Evolutionary conservation across 2,329 filamentous ascomycete species (phyloP).

Genomic region (Exophiala bonariae): DNA sequence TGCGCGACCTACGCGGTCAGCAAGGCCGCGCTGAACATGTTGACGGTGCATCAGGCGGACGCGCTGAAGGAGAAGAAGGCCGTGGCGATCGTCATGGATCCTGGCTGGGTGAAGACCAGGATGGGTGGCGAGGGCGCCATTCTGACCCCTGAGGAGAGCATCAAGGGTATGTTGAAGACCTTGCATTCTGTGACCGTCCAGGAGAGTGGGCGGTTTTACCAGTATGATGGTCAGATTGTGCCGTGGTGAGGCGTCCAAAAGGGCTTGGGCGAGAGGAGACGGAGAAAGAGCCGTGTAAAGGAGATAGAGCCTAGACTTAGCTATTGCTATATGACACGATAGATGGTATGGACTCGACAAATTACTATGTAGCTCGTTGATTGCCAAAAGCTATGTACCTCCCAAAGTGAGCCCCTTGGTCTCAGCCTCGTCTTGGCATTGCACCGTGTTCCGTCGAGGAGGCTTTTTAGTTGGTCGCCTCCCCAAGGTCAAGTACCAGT

Average conservation of each 20-base stretch:
- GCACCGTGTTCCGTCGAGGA: too few relatives aligned
- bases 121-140: constrained; percentile 45
- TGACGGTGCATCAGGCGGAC: constrained; percentile 43
- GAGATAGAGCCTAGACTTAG: too few relatives aligned
- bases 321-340: too few relatives aligned
- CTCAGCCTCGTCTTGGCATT: too few relatives aligned
- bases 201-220: constrained; percentile 26
- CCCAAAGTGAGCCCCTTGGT: too few relatives aligned
- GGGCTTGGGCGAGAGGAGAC: background rate
- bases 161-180: constrained; percentile 39
- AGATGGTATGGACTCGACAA: too few relatives aligned
- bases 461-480: too few relatives aligned
- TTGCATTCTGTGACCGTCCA: constrained; percentile 34
- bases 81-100: constrained; percentile 43
- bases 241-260: constrained; percentile 26
- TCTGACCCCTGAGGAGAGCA: constrained; percentile 38
- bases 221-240: constrained; percentile 23
- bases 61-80: constrained; percentile 37
- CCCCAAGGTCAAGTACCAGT: background rate
- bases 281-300: too few relatives aligned
- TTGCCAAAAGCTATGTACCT: too few relatives aligned
- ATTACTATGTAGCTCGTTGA: too few relatives aligned
- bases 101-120: constrained; percentile 47
- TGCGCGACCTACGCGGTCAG: constrained; percentile 39
- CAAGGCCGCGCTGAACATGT: constrained; percentile 47